Conservation (phyloP, 306 rosid genomes). For the Medicago lupulina region DNA sequence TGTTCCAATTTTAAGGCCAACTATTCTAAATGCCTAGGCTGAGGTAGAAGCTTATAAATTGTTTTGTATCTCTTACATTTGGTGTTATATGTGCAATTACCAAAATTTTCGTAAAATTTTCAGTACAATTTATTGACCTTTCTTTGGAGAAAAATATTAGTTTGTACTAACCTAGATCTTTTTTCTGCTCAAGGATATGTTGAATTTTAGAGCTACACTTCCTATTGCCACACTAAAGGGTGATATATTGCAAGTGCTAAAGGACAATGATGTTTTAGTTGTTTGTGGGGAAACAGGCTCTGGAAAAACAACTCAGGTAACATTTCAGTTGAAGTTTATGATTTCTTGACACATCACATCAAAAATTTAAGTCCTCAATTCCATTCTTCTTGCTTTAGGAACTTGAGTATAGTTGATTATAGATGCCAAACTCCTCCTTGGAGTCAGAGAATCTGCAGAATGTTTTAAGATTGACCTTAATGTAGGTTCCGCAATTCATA, state of each 20-base stretch:
- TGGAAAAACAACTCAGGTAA: slow-evolving; percentile 98
- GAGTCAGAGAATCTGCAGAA: slow-evolving; percentile 6
- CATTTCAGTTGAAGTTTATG: slow-evolving; percentile 32
- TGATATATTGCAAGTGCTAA: slow-evolving; percentile 74
- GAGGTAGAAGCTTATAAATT: slow-evolving; percentile 14
- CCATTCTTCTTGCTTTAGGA: slow-evolving; percentile 31
- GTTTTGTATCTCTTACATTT: neutral
- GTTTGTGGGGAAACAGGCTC: slow-evolving; percentile 99
- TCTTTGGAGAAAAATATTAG: neutral
- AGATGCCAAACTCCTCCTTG: slow-evolving; percentile 22
- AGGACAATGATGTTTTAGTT: slow-evolving; percentile 76
- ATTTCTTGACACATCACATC: slow-evolving; percentile 17
- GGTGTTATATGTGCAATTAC: slow-evolving; percentile 9
- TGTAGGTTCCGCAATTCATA: slow-evolving; percentile 92
- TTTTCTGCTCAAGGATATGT: slow-evolving; percentile 72
- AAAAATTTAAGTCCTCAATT: slow-evolving; percentile 1
- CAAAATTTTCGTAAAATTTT: slow-evolving; percentile 1
- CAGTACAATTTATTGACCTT: slow-evolving; percentile 5
- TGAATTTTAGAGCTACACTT: slow-evolving; percentile 78
- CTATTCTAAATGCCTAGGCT: neutral
- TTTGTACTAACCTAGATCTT: neutral
- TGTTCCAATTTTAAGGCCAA: slow-evolving; percentile 7
- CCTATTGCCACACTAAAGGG: slow-evolving; percentile 76
- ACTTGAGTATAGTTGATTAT: slow-evolving; percentile 21
- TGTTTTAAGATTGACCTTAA: slow-evolving; percentile 36